These are phyloP conservation scores for apple (Malus domestica) DNA, from an alignment of 306 rosid genomes.

Conservation along the genomic window ASM211411v1 NC_041797.1:36513001-36513500, in stretches of 20 bases:
- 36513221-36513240: slow-evolving; percentile 26
- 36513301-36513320: no score
- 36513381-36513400: no score
- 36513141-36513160: slow-evolving; percentile 23
- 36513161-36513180: slow-evolving; percentile 18
- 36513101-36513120: slow-evolving; percentile 60
- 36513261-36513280: background rate
- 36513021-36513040: slow-evolving; percentile 72
- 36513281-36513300: no score
- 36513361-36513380: no score
- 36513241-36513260: slow-evolving; percentile 42
- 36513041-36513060: slow-evolving; percentile 61
- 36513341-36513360: no score
- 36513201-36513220: slow-evolving; percentile 25
- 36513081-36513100: slow-evolving; percentile 54
- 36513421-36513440: no score
- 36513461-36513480: no score
- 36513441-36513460: no score
- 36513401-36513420: no score
- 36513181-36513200: slow-evolving; percentile 40
- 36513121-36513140: background rate
- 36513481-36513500: no score
- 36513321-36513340: no score
- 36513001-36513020: slow-evolving; percentile 53
- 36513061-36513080: slow-evolving; percentile 60